Percentiles rank a stretch among this genome's conserved stretches.
Evolutionary conservation across 345 rosid genomes (phyloP).

Genomic region (Salix koriyanagi): DNA sequence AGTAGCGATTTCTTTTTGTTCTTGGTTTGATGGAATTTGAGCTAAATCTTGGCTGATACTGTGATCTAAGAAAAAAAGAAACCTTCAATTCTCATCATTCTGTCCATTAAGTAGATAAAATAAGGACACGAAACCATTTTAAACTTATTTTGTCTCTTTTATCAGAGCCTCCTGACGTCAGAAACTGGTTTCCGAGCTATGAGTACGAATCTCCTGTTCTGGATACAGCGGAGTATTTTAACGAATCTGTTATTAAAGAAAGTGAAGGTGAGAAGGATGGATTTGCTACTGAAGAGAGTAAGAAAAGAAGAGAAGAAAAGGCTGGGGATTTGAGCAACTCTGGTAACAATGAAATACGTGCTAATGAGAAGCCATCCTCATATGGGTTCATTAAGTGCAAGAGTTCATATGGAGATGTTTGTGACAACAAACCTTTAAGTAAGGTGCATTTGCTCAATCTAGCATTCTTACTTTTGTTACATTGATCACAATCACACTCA

Average conservation of each 20-base stretch:
- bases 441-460: constrained; percentile 17
- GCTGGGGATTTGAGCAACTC: constrained; percentile 6
- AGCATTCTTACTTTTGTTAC: neutral
- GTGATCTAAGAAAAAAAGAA: neutral
- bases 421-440: neutral
- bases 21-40: neutral
- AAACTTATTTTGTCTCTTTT: constrained; percentile 20
- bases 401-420: neutral
- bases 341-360: neutral
- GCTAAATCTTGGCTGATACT: constrained; percentile 1
- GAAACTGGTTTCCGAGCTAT: constrained; percentile 64
- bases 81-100: neutral
- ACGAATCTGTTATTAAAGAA: constrained; percentile 22
- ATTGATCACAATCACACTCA: neutral
- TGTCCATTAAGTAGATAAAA: neutral
- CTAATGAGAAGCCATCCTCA: neutral
- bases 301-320: constrained; percentile 6
- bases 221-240: constrained; percentile 36
- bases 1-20: constrained; percentile 16
- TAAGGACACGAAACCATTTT: neutral
- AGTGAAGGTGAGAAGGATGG: constrained; percentile 26
- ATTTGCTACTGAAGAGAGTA: constrained; percentile 3
- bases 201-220: constrained; percentile 51
- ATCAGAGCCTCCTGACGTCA: constrained; percentile 58
- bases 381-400: neutral